Conservation (phyloP, 129 eudicot genomes). For the Ambrosia trifida region DNA sequence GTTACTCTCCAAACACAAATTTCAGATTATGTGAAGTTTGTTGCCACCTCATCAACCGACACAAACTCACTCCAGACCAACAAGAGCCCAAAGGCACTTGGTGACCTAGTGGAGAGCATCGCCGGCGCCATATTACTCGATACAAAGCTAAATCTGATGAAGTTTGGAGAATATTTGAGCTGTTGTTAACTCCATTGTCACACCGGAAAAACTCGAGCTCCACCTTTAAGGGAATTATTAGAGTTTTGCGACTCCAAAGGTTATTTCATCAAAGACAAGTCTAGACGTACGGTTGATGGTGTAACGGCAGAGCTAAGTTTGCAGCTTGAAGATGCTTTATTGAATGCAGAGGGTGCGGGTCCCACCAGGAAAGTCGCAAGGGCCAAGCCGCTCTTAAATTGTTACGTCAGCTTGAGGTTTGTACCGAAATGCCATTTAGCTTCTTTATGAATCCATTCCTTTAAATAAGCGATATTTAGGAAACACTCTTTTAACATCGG, state of each 20-base stretch:
- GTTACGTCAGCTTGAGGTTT: constrained; percentile 72
- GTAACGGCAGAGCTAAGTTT: constrained; percentile 55
- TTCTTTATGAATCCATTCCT: not conserved
- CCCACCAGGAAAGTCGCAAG: constrained; percentile 62
- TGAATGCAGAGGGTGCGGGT: constrained; percentile 62
- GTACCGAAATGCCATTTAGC: not conserved
- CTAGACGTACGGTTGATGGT: constrained; percentile 33
- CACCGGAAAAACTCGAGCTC: constrained; percentile 88
- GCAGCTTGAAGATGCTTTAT: constrained; percentile 63
- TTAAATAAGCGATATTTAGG: too few species aligned
- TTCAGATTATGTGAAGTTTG: constrained; percentile 45
- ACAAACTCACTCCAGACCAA: constrained; percentile 44
- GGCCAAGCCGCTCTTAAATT: constrained; percentile 78
- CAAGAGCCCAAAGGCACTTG: constrained; percentile 89
- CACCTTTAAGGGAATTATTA: constrained; percentile 76
- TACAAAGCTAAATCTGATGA: constrained; percentile 60
- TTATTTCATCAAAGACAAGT: constrained; percentile 60
- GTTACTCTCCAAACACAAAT: constrained; percentile 56
- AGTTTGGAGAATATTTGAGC: constrained; percentile 81
- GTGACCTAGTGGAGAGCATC: constrained; percentile 89
- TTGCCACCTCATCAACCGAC: constrained; percentile 45
- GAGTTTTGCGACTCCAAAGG: constrained; percentile 89
- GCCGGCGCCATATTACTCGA: constrained; percentile 88
- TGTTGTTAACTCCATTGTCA: constrained; percentile 80
- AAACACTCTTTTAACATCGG: not conserved